Base-by-base conservation (phyloP, 2,329 filamentous ascomycete species). In the Colletotrichum cereale region DNA sequence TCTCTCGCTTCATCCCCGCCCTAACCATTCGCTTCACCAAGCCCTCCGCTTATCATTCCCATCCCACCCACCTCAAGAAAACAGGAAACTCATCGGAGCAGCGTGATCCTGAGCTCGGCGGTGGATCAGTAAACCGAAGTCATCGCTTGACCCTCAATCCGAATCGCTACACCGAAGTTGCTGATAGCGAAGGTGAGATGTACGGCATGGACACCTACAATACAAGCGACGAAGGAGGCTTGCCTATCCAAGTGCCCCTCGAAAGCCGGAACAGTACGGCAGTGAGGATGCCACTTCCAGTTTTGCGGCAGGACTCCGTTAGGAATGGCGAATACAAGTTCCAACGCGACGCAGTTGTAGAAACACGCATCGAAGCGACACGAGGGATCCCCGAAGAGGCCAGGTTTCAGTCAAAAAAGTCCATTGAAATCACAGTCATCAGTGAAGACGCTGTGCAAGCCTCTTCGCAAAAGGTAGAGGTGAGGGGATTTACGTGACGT, bases 1-100 rank as follows among this genome's bases (percentile, higher is more conserved):
- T 77, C 1, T 62, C 66, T 3, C 57, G 61, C 18, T 64, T 70
- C 1, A 48, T 72, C 24, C 70, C 70, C 2, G 62, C 55, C 16
- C 40, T 70, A 7, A 50, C 70, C 14, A 62, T 48, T 5, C 47
- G 61, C 26, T 4, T 42, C n/a, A 61, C 55, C 16, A 71, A 62
- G 36, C 66, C 66, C 2, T 65, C 67, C 7, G 66, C 34, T 3
- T 61, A 66, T 40, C 38, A 31, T 6, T 34, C 47, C n/a, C 42
- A 71, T 18, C 62, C 14, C 18, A 61, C 21, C 48, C 42, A 44
- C 11, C 50, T 47, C 2, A 34, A 52, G 18, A 72, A 57, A 16
- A 58, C 55, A 2, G 61, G 21, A 4, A 48, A 36, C 31, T 34
- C 14, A 7, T 71, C 61, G 8, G 57, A 40, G 26, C 60, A 62